Conservation (phyloP, 495 filamentous ascomycete species). For the Hyaloscypha finlandica region DNA sequence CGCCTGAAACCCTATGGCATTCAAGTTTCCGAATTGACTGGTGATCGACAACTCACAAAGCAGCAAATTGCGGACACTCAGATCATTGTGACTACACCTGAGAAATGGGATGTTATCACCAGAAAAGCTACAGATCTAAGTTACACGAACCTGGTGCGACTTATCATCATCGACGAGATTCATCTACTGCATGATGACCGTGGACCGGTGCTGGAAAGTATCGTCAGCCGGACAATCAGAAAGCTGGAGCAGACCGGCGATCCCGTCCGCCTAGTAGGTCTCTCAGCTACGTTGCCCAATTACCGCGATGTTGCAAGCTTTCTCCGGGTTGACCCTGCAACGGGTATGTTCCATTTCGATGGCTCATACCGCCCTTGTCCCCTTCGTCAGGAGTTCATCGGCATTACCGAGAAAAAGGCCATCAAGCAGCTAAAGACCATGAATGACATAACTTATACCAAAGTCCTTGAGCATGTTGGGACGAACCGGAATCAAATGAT, state of each 20-base stretch:
- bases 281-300: slow-evolving; percentile 95
- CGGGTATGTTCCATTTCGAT: slow-evolving; percentile 95
- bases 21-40: slow-evolving; percentile 89
- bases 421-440: slow-evolving; percentile 99
- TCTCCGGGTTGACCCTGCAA: slow-evolving; percentile 82
- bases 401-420: slow-evolving; percentile 95
- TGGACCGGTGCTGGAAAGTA: slow-evolving; percentile 94
- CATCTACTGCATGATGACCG: slow-evolving; percentile 97
- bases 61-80: slow-evolving; percentile 98
- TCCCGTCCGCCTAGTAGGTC: slow-evolving; percentile 83
- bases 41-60: slow-evolving; percentile 97
- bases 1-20: slow-evolving; percentile 90
- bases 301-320: slow-evolving; percentile 97
- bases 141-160: slow-evolving; percentile 93
- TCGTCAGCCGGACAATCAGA: slow-evolving; percentile 91
- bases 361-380: slow-evolving; percentile 92
- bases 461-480: slow-evolving; percentile 95
- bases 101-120: slow-evolving; percentile 99
- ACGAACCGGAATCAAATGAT: slow-evolving; percentile 93
- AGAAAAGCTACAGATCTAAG: slow-evolving; percentile 95
- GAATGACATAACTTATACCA: slow-evolving; percentile 98
- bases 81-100: slow-evolving; percentile 96
- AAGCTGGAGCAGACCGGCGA: slow-evolving; percentile 92
- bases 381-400: slow-evolving; percentile 94
- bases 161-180: slow-evolving; percentile 97